phyloP scores from a whole-genome alignment of 2,329 filamentous ascomycete genomes.

The Talaromyces albobiverticillius region DNA sequence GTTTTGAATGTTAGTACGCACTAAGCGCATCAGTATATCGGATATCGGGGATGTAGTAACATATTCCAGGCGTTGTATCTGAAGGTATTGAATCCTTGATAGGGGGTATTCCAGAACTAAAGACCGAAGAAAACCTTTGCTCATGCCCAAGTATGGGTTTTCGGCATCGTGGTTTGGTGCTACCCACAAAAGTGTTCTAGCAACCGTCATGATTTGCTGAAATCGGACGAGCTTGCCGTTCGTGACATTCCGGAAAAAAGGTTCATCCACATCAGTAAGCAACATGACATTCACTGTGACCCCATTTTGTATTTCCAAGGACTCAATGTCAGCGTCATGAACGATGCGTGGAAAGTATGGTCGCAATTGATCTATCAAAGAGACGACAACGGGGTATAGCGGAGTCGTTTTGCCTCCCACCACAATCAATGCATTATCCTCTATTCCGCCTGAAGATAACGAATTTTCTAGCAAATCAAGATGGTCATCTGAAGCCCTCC shows the following conservation, averaged over 20 bases:
- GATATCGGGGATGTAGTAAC: background rate
- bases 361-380: background rate
- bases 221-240: background rate
- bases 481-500: background rate
- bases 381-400: background rate
- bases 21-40: background rate
- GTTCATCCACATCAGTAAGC: constrained; percentile 4
- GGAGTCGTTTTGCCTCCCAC: background rate
- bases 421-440: background rate
- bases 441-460: background rate
- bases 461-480: background rate
- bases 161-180: background rate
- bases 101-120: constrained; percentile 4
- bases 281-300: background rate
- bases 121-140: constrained; percentile 9
- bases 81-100: constrained; percentile 7
- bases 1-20: background rate
- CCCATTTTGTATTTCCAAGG: background rate
- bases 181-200: constrained; percentile 13
- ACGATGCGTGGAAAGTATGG: background rate
- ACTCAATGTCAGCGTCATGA: background rate
- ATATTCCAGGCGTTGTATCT: background rate
- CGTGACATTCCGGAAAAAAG: background rate
- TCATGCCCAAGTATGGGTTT: constrained; percentile 11
- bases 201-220: background rate